Evolutionary conservation across 2,329 filamentous ascomycete genomes (phyloP).

Genomic region (Lomentospora prolificans): DNA sequence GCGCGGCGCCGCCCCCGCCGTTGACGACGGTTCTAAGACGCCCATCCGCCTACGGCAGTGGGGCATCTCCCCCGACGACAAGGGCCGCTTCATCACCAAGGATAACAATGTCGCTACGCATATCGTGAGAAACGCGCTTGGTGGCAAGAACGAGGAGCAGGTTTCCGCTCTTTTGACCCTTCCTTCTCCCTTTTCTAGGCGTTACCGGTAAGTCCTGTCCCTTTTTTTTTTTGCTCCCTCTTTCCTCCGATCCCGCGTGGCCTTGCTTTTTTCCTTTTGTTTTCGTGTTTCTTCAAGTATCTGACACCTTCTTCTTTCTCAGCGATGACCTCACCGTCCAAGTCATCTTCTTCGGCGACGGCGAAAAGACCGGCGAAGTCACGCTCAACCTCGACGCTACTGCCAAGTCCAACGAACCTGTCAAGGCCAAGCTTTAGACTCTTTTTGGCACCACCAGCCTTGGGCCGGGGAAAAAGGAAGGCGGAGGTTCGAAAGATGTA

Average conservation of each 20-base stretch:
- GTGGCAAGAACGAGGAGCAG: conserved; percentile 88
- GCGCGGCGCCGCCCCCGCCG: conserved; percentile 50
- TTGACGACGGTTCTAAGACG: conserved; percentile 65
- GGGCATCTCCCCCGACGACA: conserved; percentile 65
- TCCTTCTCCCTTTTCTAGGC: conserved; percentile 79
- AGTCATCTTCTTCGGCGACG: conserved; percentile 94
- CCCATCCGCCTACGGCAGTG: conserved; percentile 88
- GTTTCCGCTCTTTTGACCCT: conserved; percentile 85
- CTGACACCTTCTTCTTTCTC: neutral
- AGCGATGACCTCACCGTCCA: conserved; percentile 95
- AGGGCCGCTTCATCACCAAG: conserved; percentile 81
- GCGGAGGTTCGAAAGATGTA: no score
- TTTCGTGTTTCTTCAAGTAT: neutral
- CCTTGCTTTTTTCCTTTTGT: neutral
- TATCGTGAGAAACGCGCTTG: conserved; percentile 86
- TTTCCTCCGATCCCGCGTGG: neutral
- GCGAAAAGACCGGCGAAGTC: conserved; percentile 66
- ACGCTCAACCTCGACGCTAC: conserved; percentile 81
- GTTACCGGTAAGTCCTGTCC: conserved; percentile 59
- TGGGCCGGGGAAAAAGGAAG: no score
- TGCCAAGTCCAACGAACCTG: conserved; percentile 26
- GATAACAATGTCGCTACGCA: conserved; percentile 97
- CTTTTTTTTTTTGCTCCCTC: neutral
- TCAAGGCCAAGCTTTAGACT: conserved; percentile 28
- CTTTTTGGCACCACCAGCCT: no score